Evolutionary conservation across 2,329 filamentous ascomycete genomes (phyloP), one percentile per base, ranked within the genome.

Genomic region (Cyanodermella asteris): DNA sequence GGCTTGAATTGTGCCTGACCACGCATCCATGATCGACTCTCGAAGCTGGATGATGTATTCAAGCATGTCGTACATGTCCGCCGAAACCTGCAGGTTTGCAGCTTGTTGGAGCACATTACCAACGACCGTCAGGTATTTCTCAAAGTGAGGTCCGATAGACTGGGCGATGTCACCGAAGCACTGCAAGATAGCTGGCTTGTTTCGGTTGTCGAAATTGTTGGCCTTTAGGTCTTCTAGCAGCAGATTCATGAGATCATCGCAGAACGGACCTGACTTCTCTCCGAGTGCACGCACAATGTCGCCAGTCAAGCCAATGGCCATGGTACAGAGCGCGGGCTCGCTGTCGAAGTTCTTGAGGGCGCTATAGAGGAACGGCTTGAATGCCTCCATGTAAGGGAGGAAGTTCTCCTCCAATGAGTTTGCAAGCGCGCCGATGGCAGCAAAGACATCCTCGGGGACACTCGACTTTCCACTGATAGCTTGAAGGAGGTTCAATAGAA

Each of bases 11-110:
- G 91, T 87, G 37, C 87, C 87, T 41, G 82, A 81, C 82, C 90
- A 97, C 17, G 87, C 87, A 59, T 97, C 87, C 73, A 94, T 91
- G 37, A 97, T 94, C 38, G 84, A 87, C 46, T 97, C 90, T 27
- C 87, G 73, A 24, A 97, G 64, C 12, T 82, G 91, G 35, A 91
- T 68, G 38, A 97, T 73, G 46, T 97, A 97, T 51, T 94, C 84
- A 29, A 82, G 72, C 75, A 94, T 91, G 52, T 97, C 87, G 39
- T 82, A 87, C 25, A 75, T 76, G 36, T 93, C 81, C 15, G 70
- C 62, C 28, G 68, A 68, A 20, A 77, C 67, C 16, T 72, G 76
- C 28, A 97, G 80, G 22, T 64, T 70, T 11, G 81, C 75, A 28
- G 87, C 87, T 49, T 94, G 84, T 51, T 93, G 80, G 34, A 97